Conservation (phyloP, 1,284 basidiomycete species). For the Coniophora puteana region DNA sequence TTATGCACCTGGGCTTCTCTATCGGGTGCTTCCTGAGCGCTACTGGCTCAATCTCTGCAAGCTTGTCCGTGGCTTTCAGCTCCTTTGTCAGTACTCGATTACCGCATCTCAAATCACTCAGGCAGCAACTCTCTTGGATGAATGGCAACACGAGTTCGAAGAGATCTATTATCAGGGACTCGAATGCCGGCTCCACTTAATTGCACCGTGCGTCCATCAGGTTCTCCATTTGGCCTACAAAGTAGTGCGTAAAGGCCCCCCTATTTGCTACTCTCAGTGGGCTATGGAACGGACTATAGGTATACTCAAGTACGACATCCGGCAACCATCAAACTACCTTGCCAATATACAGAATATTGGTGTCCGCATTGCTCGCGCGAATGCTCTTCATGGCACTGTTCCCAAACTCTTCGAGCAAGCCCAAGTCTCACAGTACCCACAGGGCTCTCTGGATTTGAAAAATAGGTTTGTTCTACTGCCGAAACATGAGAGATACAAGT, state of each 20-base stretch:
- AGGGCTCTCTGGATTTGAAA: too few relatives aligned
- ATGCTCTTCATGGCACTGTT: too few relatives aligned
- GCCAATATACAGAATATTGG: too few relatives aligned
- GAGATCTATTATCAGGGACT: neutral
- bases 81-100: slow-evolving; percentile 1
- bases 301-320: slow-evolving; percentile 9
- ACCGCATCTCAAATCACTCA: neutral
- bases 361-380: too few relatives aligned
- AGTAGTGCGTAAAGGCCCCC: slow-evolving; percentile 5
- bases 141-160: neutral
- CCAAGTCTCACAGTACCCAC: neutral
- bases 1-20: slow-evolving; percentile 25
- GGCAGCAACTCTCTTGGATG: neutral
- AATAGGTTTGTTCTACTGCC: slow-evolving; percentile 1
- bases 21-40: slow-evolving; percentile 18
- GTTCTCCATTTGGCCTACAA: slow-evolving; percentile 1
- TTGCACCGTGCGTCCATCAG: slow-evolving; percentile 6
- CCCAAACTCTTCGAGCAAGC: slow-evolving; percentile 4
- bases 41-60: slow-evolving; percentile 16
- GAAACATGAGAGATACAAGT: slow-evolving; percentile 6
- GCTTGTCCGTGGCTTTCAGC: neutral
- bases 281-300: slow-evolving; percentile 12
- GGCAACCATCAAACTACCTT: slow-evolving; percentile 1
- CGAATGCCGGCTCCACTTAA: neutral
- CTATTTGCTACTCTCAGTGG: slow-evolving; percentile 13